Evolutionary conservation across 1,284 basidiomycete genomes (phyloP).

Genomic region (Cryptococcus hybrid): DNA sequence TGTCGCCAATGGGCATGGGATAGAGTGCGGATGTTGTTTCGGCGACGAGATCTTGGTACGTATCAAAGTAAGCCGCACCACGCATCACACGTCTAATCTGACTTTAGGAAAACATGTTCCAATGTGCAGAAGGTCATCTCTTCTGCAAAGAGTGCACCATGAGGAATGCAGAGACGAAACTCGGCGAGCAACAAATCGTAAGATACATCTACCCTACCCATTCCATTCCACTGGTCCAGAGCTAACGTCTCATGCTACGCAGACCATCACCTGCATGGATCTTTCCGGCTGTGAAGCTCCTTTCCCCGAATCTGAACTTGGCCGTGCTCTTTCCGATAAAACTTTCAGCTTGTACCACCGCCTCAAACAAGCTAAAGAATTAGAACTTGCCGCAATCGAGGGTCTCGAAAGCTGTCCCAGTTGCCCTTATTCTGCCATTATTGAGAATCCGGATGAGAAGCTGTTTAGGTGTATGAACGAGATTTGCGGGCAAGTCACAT

Average conservation of each 20-base stretch:
- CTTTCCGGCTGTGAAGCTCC: slow-evolving; percentile 66
- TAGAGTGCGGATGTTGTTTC: slow-evolving; percentile 84
- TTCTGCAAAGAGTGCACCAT: slow-evolving; percentile 66
- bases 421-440: slow-evolving; percentile 77
- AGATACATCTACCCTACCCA: slow-evolving; percentile 4
- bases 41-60: slow-evolving; percentile 66
- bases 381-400: slow-evolving; percentile 62
- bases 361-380: slow-evolving; percentile 69
- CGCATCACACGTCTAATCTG: slow-evolving; percentile 1
- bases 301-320: slow-evolving; percentile 66
- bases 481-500: slow-evolving; percentile 70
- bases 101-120: slow-evolving; percentile 69
- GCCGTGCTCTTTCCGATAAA: slow-evolving; percentile 56
- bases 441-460: slow-evolving; percentile 73
- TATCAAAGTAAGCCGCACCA: slow-evolving; percentile 11
- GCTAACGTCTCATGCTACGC: slow-evolving; percentile 29
- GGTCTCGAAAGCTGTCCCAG: slow-evolving; percentile 78
- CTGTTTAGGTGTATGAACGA: slow-evolving; percentile 72
- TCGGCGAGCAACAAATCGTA: slow-evolving; percentile 49
- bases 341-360: slow-evolving; percentile 68
- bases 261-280: slow-evolving; percentile 74
- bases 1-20: slow-evolving; percentile 54
- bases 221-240: neutral
- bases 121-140: slow-evolving; percentile 76
- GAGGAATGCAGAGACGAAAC: slow-evolving; percentile 43